These are phyloP conservation scores for Colletotrichum sansevieriae DNA, from an alignment of 2,329 filamentous ascomycete genomes.

Conservation along the genomic window DNA sequence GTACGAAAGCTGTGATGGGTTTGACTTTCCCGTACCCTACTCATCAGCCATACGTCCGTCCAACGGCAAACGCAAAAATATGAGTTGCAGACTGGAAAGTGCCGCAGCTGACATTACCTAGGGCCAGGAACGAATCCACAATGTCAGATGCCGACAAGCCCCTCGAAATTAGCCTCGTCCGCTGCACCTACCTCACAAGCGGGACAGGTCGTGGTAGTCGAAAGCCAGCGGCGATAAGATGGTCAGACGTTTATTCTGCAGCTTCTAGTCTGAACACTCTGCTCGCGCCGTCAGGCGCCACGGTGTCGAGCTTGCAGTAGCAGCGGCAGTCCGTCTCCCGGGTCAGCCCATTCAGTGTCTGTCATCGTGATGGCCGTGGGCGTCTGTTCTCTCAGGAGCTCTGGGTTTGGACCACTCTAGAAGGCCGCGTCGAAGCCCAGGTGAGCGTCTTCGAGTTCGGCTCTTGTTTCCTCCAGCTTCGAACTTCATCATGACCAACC, in stretches of 20 bases:
- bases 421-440: slow-evolving; percentile 1
- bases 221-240: background rate
- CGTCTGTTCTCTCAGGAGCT: slow-evolving; percentile 2
- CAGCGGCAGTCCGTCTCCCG: background rate
- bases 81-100: slow-evolving; percentile 5
- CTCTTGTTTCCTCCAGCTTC: slow-evolving; percentile 10
- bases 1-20: too few species aligned
- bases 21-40: background rate
- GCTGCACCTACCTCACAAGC: background rate
- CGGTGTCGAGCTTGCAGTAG: slow-evolving; percentile 1
- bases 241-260: slow-evolving; percentile 6
- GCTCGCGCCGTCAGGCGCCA: background rate
- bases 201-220: background rate
- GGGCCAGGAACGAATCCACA: slow-evolving; percentile 8
- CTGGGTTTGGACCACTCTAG: slow-evolving; percentile 8
- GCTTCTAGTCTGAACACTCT: slow-evolving; percentile 21
- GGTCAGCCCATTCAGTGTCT: background rate
- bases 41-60: background rate
- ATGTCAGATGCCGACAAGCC: slow-evolving; percentile 17
- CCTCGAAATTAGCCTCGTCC: slow-evolving; percentile 12
- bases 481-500: background rate
- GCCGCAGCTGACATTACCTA: slow-evolving; percentile 10
- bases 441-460: slow-evolving; percentile 1
- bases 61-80: background rate
- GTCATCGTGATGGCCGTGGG: background rate